Conservation (phyloP, 345 rosid species). For the Pistacia vera region DNA sequence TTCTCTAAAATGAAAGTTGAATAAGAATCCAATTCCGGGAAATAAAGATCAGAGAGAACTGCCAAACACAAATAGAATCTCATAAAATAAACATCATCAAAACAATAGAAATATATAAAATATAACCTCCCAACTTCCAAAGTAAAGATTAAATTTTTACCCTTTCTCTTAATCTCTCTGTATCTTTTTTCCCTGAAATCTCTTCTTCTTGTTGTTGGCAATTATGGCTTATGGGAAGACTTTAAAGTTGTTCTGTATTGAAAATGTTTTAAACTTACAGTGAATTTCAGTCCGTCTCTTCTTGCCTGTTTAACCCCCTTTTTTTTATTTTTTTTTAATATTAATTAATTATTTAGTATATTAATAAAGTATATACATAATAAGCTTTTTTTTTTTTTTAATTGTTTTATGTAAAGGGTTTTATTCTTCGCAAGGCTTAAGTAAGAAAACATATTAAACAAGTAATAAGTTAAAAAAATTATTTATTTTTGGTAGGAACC, state of each 20-base stretch:
- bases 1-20: conserved; percentile 1
- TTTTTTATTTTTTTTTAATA: too few relatives aligned
- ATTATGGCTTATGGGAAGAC: not conserved
- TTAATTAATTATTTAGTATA: too few relatives aligned
- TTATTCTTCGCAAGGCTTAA: too few relatives aligned
- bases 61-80: not conserved
- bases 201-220: not conserved
- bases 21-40: conserved; percentile 22
- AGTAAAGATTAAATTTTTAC: not conserved
- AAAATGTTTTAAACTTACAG: too few relatives aligned
- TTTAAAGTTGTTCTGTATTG: not conserved
- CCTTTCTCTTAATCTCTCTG: not conserved
- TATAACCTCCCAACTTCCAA: not conserved
- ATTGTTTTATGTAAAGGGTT: too few relatives aligned
- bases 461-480: too few relatives aligned
- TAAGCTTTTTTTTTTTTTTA: too few relatives aligned
- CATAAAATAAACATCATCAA: not conserved
- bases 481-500: too few relatives aligned
- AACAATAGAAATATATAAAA: not conserved
- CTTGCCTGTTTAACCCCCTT: too few relatives aligned
- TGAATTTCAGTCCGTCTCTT: too few relatives aligned
- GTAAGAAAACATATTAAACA: too few relatives aligned
- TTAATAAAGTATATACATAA: too few relatives aligned
- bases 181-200: conserved; percentile 16
- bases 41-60: conserved; percentile 22